Base-by-base conservation (phyloP, 805 yeast species). In the Tetrapisispora fleetii region DNA sequence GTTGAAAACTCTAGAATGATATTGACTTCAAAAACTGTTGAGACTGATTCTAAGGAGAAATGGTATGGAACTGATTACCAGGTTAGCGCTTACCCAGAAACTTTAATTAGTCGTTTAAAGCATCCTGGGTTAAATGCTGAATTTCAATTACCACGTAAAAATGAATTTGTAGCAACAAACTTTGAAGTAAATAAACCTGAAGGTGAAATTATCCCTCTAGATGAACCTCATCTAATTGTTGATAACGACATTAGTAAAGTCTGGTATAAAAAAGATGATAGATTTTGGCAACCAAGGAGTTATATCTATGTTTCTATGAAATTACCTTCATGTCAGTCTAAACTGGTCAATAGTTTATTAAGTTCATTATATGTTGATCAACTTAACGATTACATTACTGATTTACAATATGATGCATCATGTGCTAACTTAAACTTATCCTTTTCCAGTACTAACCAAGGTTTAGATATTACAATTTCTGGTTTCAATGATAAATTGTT, bases 51-150 rank as follows among this genome's bases (percentile, higher is more conserved):
- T 16, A 71, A 60, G 19, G 99, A 91, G 63, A 73, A 79, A 58
- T 91, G 96, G 96, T 91, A 93, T 61, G 96, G 95, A 3, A 88
- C 97, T 0, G 84, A 85, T 55, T 86, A 88, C 62, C 67, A 76
- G 2, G 63, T 75, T 40, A 71, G 67, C 11, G 67, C 70, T 16
- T 58, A 86, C 21, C 69, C 78, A 2, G 40, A 53, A 0, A 68
- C 67, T 0, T 62, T 82, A 3, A 16, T 70, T 7, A 44, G 60
- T 10, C 58, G 54, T 37, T 59, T 80, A 43, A 52, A 62, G 40
- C 53, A 52, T 49, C 63, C 67, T 47, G 59, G 62, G 41, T 48
- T 51, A 46, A 62, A 63, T 53, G 45, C 65, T 0, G 62, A 65
- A 19, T 67, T 85, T 33, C 78, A 74, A 50, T 69, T 85, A 50